Evolutionary conservation across 148 eudicot species (phyloP).

Genomic region (Cornus suecica): DNA sequence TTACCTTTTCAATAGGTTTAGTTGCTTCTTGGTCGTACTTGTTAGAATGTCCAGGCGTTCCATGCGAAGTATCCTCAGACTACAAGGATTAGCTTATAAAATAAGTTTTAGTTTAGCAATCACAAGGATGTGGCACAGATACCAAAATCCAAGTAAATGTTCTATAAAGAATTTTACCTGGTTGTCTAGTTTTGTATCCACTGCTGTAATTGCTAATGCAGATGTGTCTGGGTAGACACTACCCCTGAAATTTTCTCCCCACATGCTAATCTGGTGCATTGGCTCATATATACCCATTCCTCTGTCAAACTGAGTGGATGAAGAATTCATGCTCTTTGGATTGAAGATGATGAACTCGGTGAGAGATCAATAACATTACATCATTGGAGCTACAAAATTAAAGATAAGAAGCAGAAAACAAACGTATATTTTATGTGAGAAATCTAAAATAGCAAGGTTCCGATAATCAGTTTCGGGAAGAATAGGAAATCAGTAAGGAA

Average conservation of each 20-base stretch:
- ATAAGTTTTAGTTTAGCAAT: slow-evolving; percentile 4
- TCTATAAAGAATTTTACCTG: slow-evolving; percentile 39
- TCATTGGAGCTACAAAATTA: neutral
- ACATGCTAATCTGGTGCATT: slow-evolving; percentile 72
- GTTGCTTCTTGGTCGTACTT: slow-evolving; percentile 69
- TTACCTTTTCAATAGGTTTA: slow-evolving; percentile 72
- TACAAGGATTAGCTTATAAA: slow-evolving; percentile 20
- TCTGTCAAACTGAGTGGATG: slow-evolving; percentile 60
- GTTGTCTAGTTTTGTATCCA: slow-evolving; percentile 57
- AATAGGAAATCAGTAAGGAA: neutral
- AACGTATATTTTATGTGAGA: neutral
- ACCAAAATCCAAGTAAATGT: neutral
- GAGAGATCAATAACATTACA: neutral
- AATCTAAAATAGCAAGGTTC: neutral
- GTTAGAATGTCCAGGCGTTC: slow-evolving; percentile 48
- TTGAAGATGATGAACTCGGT: slow-evolving; percentile 1
- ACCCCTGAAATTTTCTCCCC: slow-evolving; percentile 73
- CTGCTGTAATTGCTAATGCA: slow-evolving; percentile 45
- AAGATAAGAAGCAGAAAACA: neutral
- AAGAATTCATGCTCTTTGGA: slow-evolving; percentile 54
- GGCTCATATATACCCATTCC: slow-evolving; percentile 88
- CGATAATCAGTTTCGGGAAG: neutral
- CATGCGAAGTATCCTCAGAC: slow-evolving; percentile 85
- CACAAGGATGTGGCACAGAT: neutral
- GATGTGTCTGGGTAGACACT: slow-evolving; percentile 50